Conservation (phyloP, 2,329 filamentous ascomycete genomes). For the Talaromyces sp. region DNA sequence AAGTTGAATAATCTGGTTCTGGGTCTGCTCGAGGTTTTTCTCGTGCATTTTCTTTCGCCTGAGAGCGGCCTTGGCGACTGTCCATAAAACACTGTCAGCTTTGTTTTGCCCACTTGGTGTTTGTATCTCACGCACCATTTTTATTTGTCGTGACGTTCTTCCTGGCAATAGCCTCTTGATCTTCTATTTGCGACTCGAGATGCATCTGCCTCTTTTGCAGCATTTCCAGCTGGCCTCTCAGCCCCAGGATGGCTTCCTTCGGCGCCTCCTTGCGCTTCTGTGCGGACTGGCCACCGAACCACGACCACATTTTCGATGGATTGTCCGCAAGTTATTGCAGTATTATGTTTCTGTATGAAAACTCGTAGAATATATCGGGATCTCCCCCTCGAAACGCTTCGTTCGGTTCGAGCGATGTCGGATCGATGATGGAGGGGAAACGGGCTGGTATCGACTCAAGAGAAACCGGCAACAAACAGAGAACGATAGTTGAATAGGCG, state of each 20-base stretch:
- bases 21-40: slow-evolving; percentile 84
- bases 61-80: slow-evolving; percentile 84
- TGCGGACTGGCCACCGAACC: slow-evolving; percentile 79
- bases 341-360: background rate
- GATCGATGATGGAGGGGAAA: background rate
- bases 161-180: slow-evolving; percentile 81
- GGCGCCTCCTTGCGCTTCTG: slow-evolving; percentile 88
- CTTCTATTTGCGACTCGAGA: slow-evolving; percentile 83
- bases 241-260: slow-evolving; percentile 88
- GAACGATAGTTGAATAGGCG: background rate
- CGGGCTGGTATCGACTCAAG: background rate
- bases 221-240: slow-evolving; percentile 92
- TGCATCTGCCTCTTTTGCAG: slow-evolving; percentile 93
- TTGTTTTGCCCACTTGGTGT: background rate
- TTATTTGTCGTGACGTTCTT: slow-evolving; percentile 90
- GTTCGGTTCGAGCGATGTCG: background rate
- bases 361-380: background rate
- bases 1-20: slow-evolving; percentile 80
- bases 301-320: slow-evolving; percentile 60
- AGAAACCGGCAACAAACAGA: background rate
- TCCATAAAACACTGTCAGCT: slow-evolving; percentile 14
- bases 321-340: background rate
- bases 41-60: slow-evolving; percentile 93
- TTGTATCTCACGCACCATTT: slow-evolving; percentile 58
- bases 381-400: background rate